Conservation (phyloP, 331 rosid species). For the Rhamnella rubrinervis region DNA sequence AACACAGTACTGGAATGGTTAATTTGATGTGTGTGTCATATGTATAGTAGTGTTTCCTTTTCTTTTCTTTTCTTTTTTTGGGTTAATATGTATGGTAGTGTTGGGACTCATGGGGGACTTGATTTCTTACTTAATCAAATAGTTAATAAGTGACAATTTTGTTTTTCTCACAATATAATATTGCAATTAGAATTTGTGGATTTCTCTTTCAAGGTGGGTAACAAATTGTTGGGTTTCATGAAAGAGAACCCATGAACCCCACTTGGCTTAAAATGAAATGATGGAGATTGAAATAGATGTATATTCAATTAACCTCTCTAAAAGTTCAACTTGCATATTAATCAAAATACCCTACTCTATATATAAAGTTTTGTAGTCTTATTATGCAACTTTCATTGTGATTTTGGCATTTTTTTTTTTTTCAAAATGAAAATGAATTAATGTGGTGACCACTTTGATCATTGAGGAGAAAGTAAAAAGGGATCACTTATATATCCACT, state of each 20-base stretch:
- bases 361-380: not conserved
- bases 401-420: not conserved
- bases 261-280: not conserved
- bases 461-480: slow-evolving; percentile 12
- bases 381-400: not conserved
- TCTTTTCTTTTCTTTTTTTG: too few relatives aligned
- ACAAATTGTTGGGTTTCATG: not conserved
- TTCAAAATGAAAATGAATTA: not conserved
- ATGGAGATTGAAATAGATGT: not conserved
- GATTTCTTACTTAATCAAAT: not conserved
- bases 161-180: not conserved
- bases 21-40: too few relatives aligned
- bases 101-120: too few relatives aligned
- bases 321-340: slow-evolving; percentile 11
- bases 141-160: not conserved
- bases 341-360: not conserved
- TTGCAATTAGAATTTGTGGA: not conserved
- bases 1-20: too few relatives aligned
- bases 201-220: slow-evolving; percentile 2
- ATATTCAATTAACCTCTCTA: not conserved
- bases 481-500: not conserved
- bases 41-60: too few relatives aligned
- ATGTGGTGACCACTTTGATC: slow-evolving; percentile 4
- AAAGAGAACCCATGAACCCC: slow-evolving; percentile 5
- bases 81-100: too few relatives aligned